Evolutionary conservation across 805 yeast genomes (phyloP).

Genomic region (Komagataella kurtzmanii): DNA sequence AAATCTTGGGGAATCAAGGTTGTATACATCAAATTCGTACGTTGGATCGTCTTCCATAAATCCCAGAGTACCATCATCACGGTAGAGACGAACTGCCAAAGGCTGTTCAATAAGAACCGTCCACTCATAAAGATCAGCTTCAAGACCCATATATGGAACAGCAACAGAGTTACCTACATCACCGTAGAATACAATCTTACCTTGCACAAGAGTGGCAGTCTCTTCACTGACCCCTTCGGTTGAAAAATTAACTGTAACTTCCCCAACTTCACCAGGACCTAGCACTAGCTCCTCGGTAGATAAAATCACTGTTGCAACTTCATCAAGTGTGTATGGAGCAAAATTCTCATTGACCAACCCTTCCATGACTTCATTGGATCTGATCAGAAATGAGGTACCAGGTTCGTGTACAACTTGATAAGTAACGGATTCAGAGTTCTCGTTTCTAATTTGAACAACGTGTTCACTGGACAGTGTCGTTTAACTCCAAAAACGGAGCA

Average conservation of each 20-base stretch:
- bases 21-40: background rate
- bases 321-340: background rate
- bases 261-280: conserved; percentile 4
- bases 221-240: conserved; percentile 1
- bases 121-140: conserved; percentile 4
- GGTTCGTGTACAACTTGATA: conserved; percentile 2
- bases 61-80: background rate
- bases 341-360: background rate
- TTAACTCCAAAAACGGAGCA: conserved; percentile 4
- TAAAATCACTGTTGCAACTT: conserved; percentile 3
- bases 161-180: conserved; percentile 6
- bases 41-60: background rate
- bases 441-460: conserved; percentile 6
- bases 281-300: conserved; percentile 1
- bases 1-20: conserved; percentile 1
- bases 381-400: conserved; percentile 1
- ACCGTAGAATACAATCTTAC: conserved; percentile 6
- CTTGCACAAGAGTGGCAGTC: conserved; percentile 4
- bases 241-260: conserved; percentile 3
- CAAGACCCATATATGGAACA: conserved; percentile 9
- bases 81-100: conserved; percentile 1
- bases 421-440: conserved; percentile 3
- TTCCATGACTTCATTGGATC: background rate
- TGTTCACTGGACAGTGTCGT: conserved; percentile 5
- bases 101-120: conserved; percentile 2